Conservation (phyloP, 257 asterid species). For the Avicennia marina region DNA sequence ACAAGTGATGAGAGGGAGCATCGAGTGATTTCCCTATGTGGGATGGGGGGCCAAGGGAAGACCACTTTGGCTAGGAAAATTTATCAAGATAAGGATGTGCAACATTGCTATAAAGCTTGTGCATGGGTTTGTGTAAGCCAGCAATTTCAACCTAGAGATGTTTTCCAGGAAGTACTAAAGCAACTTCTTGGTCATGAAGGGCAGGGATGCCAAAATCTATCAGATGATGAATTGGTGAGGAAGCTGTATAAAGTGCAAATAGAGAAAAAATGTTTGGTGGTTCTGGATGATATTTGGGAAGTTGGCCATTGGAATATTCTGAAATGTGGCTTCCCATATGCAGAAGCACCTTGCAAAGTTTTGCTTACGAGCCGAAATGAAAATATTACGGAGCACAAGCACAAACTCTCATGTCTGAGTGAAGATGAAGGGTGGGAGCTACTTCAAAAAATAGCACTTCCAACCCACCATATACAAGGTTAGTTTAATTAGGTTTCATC, state of each 20-base stretch:
- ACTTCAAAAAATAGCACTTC: slow-evolving; percentile 7
- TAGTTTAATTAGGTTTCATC: neutral
- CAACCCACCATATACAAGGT: neutral
- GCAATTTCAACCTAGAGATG: slow-evolving; percentile 18
- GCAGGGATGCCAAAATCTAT: no score
- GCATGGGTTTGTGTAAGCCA: slow-evolving; percentile 25
- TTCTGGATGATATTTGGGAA: slow-evolving; percentile 19
- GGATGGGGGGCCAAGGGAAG: slow-evolving; percentile 14
- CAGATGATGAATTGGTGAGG: neutral
- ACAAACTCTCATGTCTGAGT: neutral
- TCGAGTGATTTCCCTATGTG: slow-evolving; percentile 9
- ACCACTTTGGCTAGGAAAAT: slow-evolving; percentile 4
- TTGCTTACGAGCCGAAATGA: slow-evolving; percentile 16
- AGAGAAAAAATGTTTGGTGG: slow-evolving; percentile 6
- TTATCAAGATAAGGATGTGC: neutral
- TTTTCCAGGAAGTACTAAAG: neutral
- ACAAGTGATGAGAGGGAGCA: neutral
- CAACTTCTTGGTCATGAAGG: neutral
- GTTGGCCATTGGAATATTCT: slow-evolving; percentile 4
- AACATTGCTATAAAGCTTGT: neutral
- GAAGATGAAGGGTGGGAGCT: slow-evolving; percentile 9
- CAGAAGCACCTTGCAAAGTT: neutral
- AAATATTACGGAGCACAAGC: neutral
- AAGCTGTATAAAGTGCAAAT: neutral
- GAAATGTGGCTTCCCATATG: neutral